A percentile compares a stretch with the other conserved stretches of the same genome.
Conservation (phyloP, 257 asterid genomes). For the Lithospermum erythrorhizon region DNA sequence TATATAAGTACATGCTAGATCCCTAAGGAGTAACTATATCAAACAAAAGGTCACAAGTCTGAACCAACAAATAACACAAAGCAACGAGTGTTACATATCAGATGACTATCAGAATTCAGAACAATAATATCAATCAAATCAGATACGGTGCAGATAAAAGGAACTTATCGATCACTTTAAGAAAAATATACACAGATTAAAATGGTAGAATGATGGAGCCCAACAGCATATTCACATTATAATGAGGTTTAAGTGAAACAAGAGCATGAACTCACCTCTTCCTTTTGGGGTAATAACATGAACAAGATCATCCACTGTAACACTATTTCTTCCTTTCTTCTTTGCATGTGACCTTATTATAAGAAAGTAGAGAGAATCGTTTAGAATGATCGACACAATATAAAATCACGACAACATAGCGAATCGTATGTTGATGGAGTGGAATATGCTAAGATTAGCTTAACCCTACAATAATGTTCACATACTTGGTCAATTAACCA, state of each 20-base stretch:
- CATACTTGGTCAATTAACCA: too few species aligned
- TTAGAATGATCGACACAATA: not conserved
- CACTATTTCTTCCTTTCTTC: slow-evolving; percentile 68
- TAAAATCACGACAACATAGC: not conserved
- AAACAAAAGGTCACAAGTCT: too few species aligned
- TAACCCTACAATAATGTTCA: too few species aligned
- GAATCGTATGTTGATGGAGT: too few species aligned
- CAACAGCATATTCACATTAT: not conserved
- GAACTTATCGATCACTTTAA: too few species aligned
- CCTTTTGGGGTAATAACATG: slow-evolving; percentile 65
- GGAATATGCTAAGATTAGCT: too few species aligned
- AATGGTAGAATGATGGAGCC: not conserved
- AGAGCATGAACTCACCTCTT: slow-evolving; percentile 34
- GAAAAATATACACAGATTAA: too few species aligned
- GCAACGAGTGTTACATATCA: too few species aligned
- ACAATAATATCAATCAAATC: too few species aligned
- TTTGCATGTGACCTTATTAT: slow-evolving; percentile 42
- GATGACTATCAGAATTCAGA: too few species aligned
- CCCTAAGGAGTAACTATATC: not conserved
- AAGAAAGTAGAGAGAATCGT: slow-evolving; percentile 11
- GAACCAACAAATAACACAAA: too few species aligned
- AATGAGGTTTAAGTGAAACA: slow-evolving; percentile 1
- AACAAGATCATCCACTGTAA: slow-evolving; percentile 60
- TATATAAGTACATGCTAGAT: not conserved
- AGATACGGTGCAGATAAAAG: too few species aligned